A percentile compares a stretch with the other conserved stretches of the same genome.
Conservation (phyloP, 805 yeast species). For the Vanderwaltozyma tropicalis region DNA sequence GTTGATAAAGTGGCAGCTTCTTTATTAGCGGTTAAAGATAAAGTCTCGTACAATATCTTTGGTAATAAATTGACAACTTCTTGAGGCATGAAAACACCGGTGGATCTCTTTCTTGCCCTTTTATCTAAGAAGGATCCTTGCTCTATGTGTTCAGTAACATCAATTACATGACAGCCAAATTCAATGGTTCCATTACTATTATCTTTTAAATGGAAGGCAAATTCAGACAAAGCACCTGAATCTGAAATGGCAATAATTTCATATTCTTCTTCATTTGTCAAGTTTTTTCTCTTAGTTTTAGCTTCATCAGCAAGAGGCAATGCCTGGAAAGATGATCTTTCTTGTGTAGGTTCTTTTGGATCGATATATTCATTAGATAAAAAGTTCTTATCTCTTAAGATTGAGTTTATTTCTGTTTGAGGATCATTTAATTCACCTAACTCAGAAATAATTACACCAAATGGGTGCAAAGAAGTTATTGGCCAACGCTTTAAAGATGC, state of each 20-base stretch:
- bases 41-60: conserved; percentile 43
- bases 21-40: conserved; percentile 52
- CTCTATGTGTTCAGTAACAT: conserved; percentile 60
- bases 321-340: conserved; percentile 21
- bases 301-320: conserved; percentile 13
- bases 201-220: conserved; percentile 71
- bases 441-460: conserved; percentile 84
- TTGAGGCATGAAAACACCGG: conserved; percentile 82
- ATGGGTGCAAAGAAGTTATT: conserved; percentile 94
- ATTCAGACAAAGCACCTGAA: conserved; percentile 42
- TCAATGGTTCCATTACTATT: conserved; percentile 48
- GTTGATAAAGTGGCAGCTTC: conserved; percentile 64
- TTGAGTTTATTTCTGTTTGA: conserved; percentile 74
- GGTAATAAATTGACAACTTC: conserved; percentile 59
- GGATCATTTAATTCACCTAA: conserved; percentile 73
- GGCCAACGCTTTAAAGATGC: conserved; percentile 99
- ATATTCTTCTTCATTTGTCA: conserved; percentile 16
- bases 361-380: conserved; percentile 72
- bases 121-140: conserved; percentile 73
- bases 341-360: conserved; percentile 24
- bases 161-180: conserved; percentile 79
- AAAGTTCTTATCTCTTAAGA: conserved; percentile 78
- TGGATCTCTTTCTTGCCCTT: conserved; percentile 81
- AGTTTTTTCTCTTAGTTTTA: conserved; percentile 12
- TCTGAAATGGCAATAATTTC: conserved; percentile 28